Conservation (phyloP, 2,329 filamentous ascomycete genomes). For the Epichloe elymi region DNA sequence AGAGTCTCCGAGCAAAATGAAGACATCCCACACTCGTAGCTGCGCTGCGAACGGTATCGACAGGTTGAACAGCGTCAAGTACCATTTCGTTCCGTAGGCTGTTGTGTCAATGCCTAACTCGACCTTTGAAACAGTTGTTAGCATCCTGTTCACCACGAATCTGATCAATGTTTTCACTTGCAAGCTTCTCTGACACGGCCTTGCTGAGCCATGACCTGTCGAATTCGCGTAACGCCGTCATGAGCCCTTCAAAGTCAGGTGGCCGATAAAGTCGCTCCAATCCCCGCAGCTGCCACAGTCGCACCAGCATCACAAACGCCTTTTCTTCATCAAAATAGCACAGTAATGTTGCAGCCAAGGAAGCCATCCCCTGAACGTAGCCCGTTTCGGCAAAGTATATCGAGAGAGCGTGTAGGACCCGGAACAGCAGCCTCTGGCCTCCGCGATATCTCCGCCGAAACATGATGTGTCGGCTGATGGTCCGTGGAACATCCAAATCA, state of each 20-base stretch:
- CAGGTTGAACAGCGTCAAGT: conserved; percentile 93
- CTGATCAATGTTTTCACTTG: conserved; percentile 30
- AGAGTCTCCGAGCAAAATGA: conserved; percentile 66
- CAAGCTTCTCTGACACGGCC: conserved; percentile 68
- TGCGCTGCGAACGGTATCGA: conserved; percentile 90
- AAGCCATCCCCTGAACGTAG: conserved; percentile 97
- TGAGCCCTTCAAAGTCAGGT: conserved; percentile 67
- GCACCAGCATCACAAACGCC: conserved; percentile 91
- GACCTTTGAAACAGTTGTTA: conserved; percentile 29
- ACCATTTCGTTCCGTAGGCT: conserved; percentile 95
- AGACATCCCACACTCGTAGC: conserved; percentile 93
- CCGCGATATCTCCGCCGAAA: conserved; percentile 85
- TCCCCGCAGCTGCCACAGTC: conserved; percentile 81
- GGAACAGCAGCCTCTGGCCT: conserved; percentile 81
- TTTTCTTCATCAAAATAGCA: conserved; percentile 96
- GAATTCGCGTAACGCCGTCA: conserved; percentile 76
- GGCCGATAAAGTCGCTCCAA: conserved; percentile 72
- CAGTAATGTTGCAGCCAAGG: conserved; percentile 77
- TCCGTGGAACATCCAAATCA: conserved; percentile 89
- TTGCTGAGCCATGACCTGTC: conserved; percentile 72
- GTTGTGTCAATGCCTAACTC: conserved; percentile 74
- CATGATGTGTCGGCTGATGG: conserved; percentile 94
- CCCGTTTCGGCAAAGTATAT: conserved; percentile 84
- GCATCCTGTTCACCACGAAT: too few species aligned
- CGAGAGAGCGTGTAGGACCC: conserved; percentile 81